These are phyloP conservation scores for Paecilomyces niveus DNA, from an alignment of 2,329 filamentous ascomycete genomes.

Conservation along the genomic window DNA sequence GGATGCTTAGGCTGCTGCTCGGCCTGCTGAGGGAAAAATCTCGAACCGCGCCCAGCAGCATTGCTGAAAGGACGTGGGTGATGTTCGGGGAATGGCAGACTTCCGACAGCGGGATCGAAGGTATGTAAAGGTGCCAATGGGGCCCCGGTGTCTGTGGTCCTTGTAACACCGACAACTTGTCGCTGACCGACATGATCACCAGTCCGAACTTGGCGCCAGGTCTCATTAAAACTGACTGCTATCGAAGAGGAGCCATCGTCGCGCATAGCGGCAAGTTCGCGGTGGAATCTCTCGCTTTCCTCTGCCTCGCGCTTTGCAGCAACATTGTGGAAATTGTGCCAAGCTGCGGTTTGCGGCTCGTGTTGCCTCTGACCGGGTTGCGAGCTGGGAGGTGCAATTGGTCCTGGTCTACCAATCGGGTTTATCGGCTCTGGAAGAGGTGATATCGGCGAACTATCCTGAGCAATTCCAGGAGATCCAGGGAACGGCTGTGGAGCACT, in stretches of 20 bases:
- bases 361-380: constrained; percentile 26
- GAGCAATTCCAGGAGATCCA: constrained; percentile 20
- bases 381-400: constrained; percentile 39
- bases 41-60: constrained; percentile 36
- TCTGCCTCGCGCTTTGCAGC: constrained; percentile 34
- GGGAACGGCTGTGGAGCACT: constrained; percentile 22
- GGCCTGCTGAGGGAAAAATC: constrained; percentile 40
- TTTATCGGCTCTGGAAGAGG: constrained; percentile 32
- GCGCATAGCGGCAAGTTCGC: constrained; percentile 31
- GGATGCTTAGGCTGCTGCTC: constrained; percentile 27
- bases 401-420: constrained; percentile 36
- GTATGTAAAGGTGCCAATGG: constrained; percentile 24
- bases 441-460: constrained; percentile 27
- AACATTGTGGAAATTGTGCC: constrained; percentile 38
- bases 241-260: constrained; percentile 30
- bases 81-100: constrained; percentile 28
- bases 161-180: constrained; percentile 30
- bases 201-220: constrained; percentile 39
- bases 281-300: constrained; percentile 32
- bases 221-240: constrained; percentile 35
- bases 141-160: constrained; percentile 18
- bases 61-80: constrained; percentile 26
- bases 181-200: constrained; percentile 35
- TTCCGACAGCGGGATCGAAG: constrained; percentile 30
- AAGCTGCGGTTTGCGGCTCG: constrained; percentile 28